A percentile compares a stretch with the other conserved stretches of the same genome.
phyloP scores from a whole-genome alignment of 176 grass and related monocot species.

The Zea luxurians region DNA sequence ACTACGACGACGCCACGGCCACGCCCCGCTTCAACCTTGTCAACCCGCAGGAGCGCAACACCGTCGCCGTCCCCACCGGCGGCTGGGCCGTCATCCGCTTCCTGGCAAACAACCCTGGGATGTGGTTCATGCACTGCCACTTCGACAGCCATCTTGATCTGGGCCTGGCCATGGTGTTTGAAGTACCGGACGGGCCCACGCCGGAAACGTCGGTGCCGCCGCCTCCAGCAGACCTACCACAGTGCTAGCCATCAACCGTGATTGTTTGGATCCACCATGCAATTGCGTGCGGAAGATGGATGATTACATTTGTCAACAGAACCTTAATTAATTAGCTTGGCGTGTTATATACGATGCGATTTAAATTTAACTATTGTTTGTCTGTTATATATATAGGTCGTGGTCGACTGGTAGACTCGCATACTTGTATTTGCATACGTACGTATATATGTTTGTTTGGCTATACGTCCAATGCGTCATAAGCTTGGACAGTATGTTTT shows the following conservation, averaged over 20 bases:
- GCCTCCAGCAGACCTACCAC: constrained; percentile 29
- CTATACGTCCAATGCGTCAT: not conserved
- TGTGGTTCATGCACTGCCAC: constrained; percentile 56
- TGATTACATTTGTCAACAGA: not conserved
- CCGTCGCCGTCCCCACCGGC: not conserved
- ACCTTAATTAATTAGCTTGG: not conserved
- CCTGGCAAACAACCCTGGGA: constrained; percentile 12
- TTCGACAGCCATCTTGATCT: constrained; percentile 37
- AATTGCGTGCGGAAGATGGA: not conserved
- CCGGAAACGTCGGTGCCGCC: constrained; percentile 8
- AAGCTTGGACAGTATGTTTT: not conserved
- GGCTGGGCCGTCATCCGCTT: not conserved
- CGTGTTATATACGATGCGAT: not conserved
- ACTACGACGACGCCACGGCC: not conserved
- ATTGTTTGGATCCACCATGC: not conserved
- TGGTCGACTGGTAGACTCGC: not conserved
- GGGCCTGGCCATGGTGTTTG: constrained; percentile 42
- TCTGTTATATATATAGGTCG: not conserved
- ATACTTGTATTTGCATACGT: not conserved
- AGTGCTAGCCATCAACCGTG: not conserved
- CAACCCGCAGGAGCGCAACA: not conserved
- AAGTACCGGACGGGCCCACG: constrained; percentile 30
- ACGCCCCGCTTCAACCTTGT: not conserved
- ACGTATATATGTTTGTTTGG: not conserved
- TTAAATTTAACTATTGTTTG: not conserved